Evolutionary conservation across 495 filamentous ascomycete genomes (phyloP), one percentile per base, ranked within the genome.

Genomic region (Penicillium subrubescens): DNA sequence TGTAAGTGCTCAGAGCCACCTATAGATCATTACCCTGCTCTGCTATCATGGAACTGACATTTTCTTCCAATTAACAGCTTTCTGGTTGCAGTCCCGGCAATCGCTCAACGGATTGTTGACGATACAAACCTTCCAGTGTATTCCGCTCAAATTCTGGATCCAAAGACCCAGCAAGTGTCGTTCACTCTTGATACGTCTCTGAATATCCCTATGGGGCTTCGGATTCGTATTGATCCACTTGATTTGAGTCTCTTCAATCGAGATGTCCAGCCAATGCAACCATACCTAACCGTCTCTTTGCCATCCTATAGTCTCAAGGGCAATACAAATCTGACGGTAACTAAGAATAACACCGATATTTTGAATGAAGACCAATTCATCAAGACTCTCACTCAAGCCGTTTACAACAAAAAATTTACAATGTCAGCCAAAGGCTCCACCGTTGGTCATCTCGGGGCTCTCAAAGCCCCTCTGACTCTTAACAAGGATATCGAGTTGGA

Each of bases 41-140:
- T 5, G 0, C 8, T 21, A 3, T 41, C 37, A 5, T 6, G 19
- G 19, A 14, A 48, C 6, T 48, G 19, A 48, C 44, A 3, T 5
- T 11, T 12, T 10, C 4, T 2, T 25, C 8, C 11, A 33, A 35
- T 66, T 27, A 27, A 31, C 64, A 69, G 68, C 52, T 63, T 64
- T 41, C 37, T 79, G 64, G 50, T 81, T 66, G 67, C 60, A 61
- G 61, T 77, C 31, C 80, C 79, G 11, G 79, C 76, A 12, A 76
- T 81, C n/a, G 75, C 75, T 2, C 79, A 82, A 54, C 57, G 70
- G 29, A 75, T 82, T n/a, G 74, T 82, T 31, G 44, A 79, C 43
- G 44, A 73, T n/a, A 79, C 77, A 19, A 44, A 68, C 8, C 72
- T 82, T 46, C 77, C 77, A 2, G 69, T 82, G n/a, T 72, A 67